phyloP scores from a whole-genome alignment of 192 early-diverging fungal species.

The Thoreauomyces humboldtii region DNA sequence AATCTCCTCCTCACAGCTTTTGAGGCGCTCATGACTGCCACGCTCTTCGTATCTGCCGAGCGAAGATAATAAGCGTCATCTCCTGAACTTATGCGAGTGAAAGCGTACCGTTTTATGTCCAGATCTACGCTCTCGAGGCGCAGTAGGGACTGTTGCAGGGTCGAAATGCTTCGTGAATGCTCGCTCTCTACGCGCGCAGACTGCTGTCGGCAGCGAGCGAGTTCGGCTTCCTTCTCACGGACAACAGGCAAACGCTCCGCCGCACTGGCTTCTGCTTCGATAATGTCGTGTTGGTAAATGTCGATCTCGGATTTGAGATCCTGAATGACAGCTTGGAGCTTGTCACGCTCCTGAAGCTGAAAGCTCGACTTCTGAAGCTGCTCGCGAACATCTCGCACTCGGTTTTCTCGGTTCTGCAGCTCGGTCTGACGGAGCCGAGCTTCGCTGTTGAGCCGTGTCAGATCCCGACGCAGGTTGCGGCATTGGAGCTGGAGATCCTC shows the following conservation, averaged over 20 bases:
- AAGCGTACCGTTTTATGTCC: slow-evolving; percentile 38
- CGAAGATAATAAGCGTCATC: too few relatives aligned
- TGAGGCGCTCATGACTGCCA: slow-evolving; percentile 17
- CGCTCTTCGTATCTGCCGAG: slow-evolving; percentile 25
- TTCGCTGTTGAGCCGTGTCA: slow-evolving; percentile 54
- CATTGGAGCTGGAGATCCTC: slow-evolving; percentile 40
- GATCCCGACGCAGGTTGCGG: slow-evolving; percentile 49
- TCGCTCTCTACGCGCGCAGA: slow-evolving; percentile 7
- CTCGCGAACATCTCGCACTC: slow-evolving; percentile 35
- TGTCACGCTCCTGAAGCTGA: slow-evolving; percentile 41
- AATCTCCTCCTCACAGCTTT: slow-evolving; percentile 16
- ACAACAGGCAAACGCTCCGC: slow-evolving; percentile 19
- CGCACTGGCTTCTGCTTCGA: slow-evolving; percentile 22
- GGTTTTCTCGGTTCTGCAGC: slow-evolving; percentile 29
- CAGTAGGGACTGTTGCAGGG: slow-evolving; percentile 16
- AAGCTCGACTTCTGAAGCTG: slow-evolving; percentile 34
- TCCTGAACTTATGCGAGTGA: too few relatives aligned
- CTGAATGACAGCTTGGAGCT: slow-evolving; percentile 29
- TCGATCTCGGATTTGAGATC: slow-evolving; percentile 50
- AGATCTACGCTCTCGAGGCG: slow-evolving; percentile 19
- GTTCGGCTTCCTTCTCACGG: slow-evolving; percentile 27
- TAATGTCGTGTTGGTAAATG: slow-evolving; percentile 14
- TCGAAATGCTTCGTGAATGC: neutral
- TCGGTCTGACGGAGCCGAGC: slow-evolving; percentile 54
- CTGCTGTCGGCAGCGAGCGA: slow-evolving; percentile 8